Evolutionary conservation across 352 stramenopile genomes (phyloP).

Genomic region (Pythium aristosporum): DNA sequence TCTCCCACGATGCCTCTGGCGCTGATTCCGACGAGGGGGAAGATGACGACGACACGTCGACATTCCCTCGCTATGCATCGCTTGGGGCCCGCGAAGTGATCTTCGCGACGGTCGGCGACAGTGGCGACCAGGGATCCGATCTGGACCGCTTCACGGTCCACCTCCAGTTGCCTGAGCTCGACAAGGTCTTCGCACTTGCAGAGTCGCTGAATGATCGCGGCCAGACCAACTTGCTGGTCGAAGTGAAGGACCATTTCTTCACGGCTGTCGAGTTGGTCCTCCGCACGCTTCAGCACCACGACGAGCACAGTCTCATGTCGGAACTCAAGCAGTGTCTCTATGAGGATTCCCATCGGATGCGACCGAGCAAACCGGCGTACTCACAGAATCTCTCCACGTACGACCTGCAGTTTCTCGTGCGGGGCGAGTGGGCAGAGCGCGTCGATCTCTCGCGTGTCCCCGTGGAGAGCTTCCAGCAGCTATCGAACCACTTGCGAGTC

Average conservation of each 20-base stretch:
- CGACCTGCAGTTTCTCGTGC: constrained; percentile 15
- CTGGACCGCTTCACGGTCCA: constrained; percentile 27
- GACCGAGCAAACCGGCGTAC: constrained; percentile 18
- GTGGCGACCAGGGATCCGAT: constrained; percentile 26
- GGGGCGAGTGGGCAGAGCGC: background rate
- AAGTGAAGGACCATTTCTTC: constrained; percentile 58
- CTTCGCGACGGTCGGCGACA: constrained; percentile 24
- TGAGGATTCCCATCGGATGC: constrained; percentile 14
- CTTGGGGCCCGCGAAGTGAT: constrained; percentile 28
- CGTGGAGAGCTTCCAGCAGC: background rate
- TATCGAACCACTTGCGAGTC: background rate
- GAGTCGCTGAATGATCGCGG: background rate
- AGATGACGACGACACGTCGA: background rate
- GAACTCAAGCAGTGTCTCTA: constrained; percentile 39
- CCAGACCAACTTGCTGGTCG: constrained; percentile 34
- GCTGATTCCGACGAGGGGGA: constrained; percentile 13
- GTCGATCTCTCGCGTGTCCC: constrained; percentile 7
- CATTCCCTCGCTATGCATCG: constrained; percentile 31
- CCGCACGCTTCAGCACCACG: constrained; percentile 34
- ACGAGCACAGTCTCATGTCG: constrained; percentile 22
- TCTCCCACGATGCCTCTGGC: background rate
- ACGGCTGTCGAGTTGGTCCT: constrained; percentile 47
- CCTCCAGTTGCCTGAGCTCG: constrained; percentile 10
- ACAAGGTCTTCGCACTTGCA: background rate
- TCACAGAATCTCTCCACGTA: background rate